Base-by-base conservation (phyloP, 2,329 filamentous ascomycete species). In the Lithohypha guttulata region DNA sequence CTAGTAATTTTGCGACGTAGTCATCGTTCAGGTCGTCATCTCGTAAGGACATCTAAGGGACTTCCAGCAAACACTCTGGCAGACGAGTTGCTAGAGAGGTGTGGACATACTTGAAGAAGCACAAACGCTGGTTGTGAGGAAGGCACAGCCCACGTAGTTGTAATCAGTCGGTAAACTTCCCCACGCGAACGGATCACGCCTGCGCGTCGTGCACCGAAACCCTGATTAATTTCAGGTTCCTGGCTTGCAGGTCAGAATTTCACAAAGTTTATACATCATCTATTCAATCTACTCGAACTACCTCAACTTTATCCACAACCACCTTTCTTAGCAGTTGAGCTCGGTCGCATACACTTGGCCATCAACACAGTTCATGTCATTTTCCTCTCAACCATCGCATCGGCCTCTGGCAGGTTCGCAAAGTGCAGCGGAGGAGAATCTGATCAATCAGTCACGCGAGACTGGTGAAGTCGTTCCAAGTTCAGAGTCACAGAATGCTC, bases 1-100 rank as follows among this genome's bases (percentile, higher is more conserved):
- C 75, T 23, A 96, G 69, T n/a, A 94, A 65, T 33, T 72, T 71
- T 11, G 84, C 84, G 46, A 94, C 77, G 53, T 86, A 85, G 36
- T 84, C 81, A 55, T 93, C 84, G 17, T 64, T 55, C 42, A 66
- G 60, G 36, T 43, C 28, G 21, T 45, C 32, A 6, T 36, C 11
- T 28, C n/a, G 7, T 5, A n/a, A n/a, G n/a, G n/a, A n/a, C n/a
- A n/a, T n/a, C n/a, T n/a, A n/a, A n/a, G n/a, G n/a, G n/a, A n/a
- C n/a, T n/a, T n/a, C n/a, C n/a, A n/a, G n/a, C n/a, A n/a, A n/a
- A n/a, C n/a, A n/a, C n/a, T n/a, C n/a, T n/a, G n/a, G n/a, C n/a
- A n/a, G n/a, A n/a, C n/a, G n/a, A n/a, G n/a, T n/a, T n/a, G n/a
- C n/a, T n/a, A n/a, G n/a, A n/a, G n/a, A n/a, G n/a, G n/a, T n/a